These are phyloP conservation scores for Urochloa ruziziensis DNA, from an alignment of 176 grass and related monocot genomes.

Conservation along the genomic window DNA sequence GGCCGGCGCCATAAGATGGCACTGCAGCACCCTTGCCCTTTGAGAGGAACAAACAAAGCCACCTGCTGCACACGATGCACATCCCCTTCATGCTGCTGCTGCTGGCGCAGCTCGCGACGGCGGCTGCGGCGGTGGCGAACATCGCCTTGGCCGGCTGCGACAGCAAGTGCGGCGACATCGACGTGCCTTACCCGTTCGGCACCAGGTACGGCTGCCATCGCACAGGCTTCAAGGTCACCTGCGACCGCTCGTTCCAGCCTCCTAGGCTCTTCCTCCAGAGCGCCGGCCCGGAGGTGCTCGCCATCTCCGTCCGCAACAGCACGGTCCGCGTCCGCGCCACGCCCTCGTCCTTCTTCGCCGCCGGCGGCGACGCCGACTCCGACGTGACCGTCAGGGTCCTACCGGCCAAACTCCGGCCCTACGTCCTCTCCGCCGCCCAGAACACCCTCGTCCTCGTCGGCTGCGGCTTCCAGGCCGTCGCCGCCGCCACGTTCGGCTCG, in stretches of 20 bases:
- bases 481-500: not conserved
- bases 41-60: too few relatives aligned
- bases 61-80: too few relatives aligned
- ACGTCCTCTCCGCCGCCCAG: not conserved
- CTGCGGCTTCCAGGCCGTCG: slow-evolving; percentile 11
- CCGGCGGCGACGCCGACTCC: too few relatives aligned
- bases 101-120: not conserved
- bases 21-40: too few relatives aligned
- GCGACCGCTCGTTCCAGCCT: not conserved
- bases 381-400: too few relatives aligned
- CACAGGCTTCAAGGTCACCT: slow-evolving; percentile 15
- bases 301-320: not conserved
- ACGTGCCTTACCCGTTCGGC: slow-evolving; percentile 18
- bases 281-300: not conserved
- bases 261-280: not conserved
- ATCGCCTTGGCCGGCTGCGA: slow-evolving; percentile 9
- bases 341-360: slow-evolving; percentile 1
- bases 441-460: slow-evolving; percentile 5
- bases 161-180: slow-evolving; percentile 1
- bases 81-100: not conserved
- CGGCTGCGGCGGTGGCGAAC: not conserved
- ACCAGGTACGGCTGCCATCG: not conserved
- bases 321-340: not conserved
- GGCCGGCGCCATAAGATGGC: too few relatives aligned
- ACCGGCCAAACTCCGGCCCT: too few relatives aligned